Evolutionary conservation across 192 early-diverging fungal genomes (phyloP).

Genomic region (Martensiomyces pterosporus): DNA sequence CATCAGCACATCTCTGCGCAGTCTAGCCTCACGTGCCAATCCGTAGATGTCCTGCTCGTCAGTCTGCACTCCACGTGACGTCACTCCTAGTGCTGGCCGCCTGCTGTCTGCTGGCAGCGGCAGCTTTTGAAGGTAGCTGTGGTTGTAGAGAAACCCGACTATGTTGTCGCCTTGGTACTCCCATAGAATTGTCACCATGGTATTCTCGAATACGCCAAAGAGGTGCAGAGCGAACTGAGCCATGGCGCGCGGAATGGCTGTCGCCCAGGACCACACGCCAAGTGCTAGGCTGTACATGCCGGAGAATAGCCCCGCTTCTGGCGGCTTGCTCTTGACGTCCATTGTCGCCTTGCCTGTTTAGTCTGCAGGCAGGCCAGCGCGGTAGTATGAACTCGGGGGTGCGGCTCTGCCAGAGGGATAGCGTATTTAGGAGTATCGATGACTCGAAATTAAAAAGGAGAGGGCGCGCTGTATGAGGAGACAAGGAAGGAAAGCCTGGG

Average conservation of each 20-base stretch:
- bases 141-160: slow-evolving; percentile 14
- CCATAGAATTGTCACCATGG: slow-evolving; percentile 20
- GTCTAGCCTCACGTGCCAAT: not conserved
- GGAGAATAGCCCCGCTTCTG: slow-evolving; percentile 1
- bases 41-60: not conserved
- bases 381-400: too few relatives aligned
- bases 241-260: slow-evolving; percentile 14
- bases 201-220: slow-evolving; percentile 22
- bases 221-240: not conserved
- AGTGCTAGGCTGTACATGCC: not conserved
- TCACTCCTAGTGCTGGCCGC: too few relatives aligned
- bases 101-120: not conserved
- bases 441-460: too few relatives aligned
- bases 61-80: not conserved
- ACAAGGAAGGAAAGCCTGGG: too few relatives aligned
- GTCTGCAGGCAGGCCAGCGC: too few relatives aligned
- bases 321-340: not conserved
- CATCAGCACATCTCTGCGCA: slow-evolving; percentile 4
- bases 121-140: slow-evolving; percentile 5
- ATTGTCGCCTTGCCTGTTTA: not conserved
- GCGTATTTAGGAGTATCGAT: too few relatives aligned
- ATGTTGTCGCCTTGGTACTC: slow-evolving; percentile 40
- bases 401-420: too few relatives aligned
- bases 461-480: too few relatives aligned
- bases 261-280: slow-evolving; percentile 17